Evolutionary conservation across 768 basidiomycete species (phyloP).

Genomic region (Termitomyces sp.): DNA sequence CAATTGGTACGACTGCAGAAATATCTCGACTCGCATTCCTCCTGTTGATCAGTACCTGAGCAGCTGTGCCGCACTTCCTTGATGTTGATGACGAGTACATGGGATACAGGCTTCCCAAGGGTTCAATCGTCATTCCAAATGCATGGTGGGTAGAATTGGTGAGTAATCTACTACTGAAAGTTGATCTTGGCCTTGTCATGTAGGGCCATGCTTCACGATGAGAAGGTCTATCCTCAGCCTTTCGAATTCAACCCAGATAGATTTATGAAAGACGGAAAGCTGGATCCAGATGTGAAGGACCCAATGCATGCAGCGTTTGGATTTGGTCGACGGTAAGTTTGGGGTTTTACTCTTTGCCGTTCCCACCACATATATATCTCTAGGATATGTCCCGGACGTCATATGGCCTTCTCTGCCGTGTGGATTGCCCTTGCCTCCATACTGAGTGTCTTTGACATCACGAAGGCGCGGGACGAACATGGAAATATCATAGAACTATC

Average conservation of each 20-base stretch:
- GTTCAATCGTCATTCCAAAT: slow-evolving; percentile 25
- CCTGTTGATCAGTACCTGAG: background rate
- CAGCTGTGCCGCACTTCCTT: slow-evolving; percentile 28
- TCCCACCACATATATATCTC: background rate
- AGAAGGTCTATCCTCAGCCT: slow-evolving; percentile 28
- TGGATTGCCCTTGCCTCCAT: slow-evolving; percentile 28
- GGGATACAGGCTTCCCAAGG: slow-evolving; percentile 32
- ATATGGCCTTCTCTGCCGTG: slow-evolving; percentile 27
- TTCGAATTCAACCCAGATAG: slow-evolving; percentile 31
- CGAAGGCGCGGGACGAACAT: slow-evolving; percentile 12
- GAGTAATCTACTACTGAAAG: background rate
- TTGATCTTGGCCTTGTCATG: background rate
- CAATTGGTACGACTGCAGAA: slow-evolving; percentile 15
- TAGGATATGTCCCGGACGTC: slow-evolving; percentile 29
- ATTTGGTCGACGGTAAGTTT: slow-evolving; percentile 17
- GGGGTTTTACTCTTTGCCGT: no score
- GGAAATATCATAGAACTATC: slow-evolving; percentile 14
- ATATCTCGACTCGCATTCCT: background rate
- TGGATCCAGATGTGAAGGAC: slow-evolving; percentile 15
- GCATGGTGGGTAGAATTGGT: slow-evolving; percentile 18
- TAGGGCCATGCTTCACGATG: slow-evolving; percentile 33
- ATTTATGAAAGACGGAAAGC: slow-evolving; percentile 26
- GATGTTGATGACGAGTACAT: slow-evolving; percentile 29
- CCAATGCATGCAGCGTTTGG: slow-evolving; percentile 12
- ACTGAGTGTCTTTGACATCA: slow-evolving; percentile 26